These are phyloP conservation scores for Diaporthe sp. DNA, from an alignment of 2,329 filamentous ascomycete species.

Conservation along the genomic window DNA sequence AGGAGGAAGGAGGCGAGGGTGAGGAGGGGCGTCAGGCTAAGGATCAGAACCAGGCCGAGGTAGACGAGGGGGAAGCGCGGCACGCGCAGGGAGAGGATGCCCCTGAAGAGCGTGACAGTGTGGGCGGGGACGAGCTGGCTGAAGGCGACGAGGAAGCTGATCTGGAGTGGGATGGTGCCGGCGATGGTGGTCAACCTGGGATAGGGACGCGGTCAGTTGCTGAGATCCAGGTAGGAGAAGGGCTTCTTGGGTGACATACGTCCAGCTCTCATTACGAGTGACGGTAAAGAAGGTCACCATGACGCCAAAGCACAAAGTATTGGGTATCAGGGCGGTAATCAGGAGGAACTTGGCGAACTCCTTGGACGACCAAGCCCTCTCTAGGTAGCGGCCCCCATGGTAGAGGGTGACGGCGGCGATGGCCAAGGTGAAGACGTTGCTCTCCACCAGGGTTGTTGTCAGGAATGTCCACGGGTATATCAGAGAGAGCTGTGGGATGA, in stretches of 20 bases:
- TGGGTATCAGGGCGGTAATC: slow-evolving; percentile 84
- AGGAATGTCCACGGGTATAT: slow-evolving; percentile 95
- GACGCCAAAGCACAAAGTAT: slow-evolving; percentile 79
- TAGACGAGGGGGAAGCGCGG: slow-evolving; percentile 78
- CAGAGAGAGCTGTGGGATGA: slow-evolving; percentile 86
- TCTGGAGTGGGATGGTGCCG: slow-evolving; percentile 90
- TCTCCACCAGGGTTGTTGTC: slow-evolving; percentile 89
- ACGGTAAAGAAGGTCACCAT: slow-evolving; percentile 82
- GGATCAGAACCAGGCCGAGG: slow-evolving; percentile 80
- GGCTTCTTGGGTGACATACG: slow-evolving; percentile 60
- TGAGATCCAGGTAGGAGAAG: slow-evolving; percentile 31
- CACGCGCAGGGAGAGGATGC: slow-evolving; percentile 89
- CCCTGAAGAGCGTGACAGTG: slow-evolving; percentile 93
- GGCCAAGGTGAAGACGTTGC: slow-evolving; percentile 88
- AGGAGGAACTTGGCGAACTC: slow-evolving; percentile 94
- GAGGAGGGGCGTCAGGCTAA: slow-evolving; percentile 69
- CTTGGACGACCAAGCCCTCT: slow-evolving; percentile 92
- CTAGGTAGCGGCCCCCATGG: slow-evolving; percentile 94
- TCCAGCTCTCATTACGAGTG: slow-evolving; percentile 75
- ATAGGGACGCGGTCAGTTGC: slow-evolving; percentile 39
- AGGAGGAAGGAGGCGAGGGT: slow-evolving; percentile 84
- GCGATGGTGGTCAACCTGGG: slow-evolving; percentile 83
- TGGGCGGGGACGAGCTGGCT: slow-evolving; percentile 98
- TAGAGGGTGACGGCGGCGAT: slow-evolving; percentile 86
- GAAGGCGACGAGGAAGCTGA: slow-evolving; percentile 95